Evolutionary conservation across 495 filamentous ascomycete genomes (phyloP).

Genomic region (Hypoxylon perforatum): DNA sequence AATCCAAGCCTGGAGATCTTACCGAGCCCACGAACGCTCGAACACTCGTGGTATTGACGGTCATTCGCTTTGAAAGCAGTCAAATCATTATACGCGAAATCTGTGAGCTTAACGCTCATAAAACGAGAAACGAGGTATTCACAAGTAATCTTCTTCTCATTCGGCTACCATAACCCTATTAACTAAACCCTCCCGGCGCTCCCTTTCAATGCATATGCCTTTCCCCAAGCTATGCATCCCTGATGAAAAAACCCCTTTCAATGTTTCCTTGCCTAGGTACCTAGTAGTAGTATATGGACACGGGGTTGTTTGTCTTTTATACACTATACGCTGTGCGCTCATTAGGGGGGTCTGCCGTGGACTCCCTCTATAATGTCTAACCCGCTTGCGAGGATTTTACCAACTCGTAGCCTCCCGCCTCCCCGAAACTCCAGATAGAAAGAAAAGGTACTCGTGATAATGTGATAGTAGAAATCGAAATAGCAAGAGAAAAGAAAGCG

Average conservation of each 20-base stretch:
- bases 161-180: slow-evolving; percentile 24
- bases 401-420: slow-evolving; percentile 11
- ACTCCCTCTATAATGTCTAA: slow-evolving; percentile 11
- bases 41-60: no score
- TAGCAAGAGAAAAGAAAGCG: slow-evolving; percentile 21
- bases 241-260: slow-evolving; percentile 3
- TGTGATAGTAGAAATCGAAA: slow-evolving; percentile 14
- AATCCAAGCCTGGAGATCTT: no score
- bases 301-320: slow-evolving; percentile 8
- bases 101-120: neutral
- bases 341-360: slow-evolving; percentile 8
- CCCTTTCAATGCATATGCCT: slow-evolving; percentile 15
- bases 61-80: neutral
- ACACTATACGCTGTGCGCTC: slow-evolving; percentile 10
- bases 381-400: neutral
- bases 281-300: neutral
- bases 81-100: neutral
- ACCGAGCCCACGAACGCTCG: no score
- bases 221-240: no score
- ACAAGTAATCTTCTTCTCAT: slow-evolving; percentile 8
- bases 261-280: slow-evolving; percentile 8
- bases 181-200: neutral
- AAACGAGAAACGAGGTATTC: neutral
- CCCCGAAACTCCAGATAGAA: slow-evolving; percentile 16
- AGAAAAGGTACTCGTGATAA: slow-evolving; percentile 22